These are phyloP conservation scores for Alternaria ethzedia DNA, from an alignment of 2,329 filamentous ascomycete genomes.

Conservation along the genomic window DNA sequence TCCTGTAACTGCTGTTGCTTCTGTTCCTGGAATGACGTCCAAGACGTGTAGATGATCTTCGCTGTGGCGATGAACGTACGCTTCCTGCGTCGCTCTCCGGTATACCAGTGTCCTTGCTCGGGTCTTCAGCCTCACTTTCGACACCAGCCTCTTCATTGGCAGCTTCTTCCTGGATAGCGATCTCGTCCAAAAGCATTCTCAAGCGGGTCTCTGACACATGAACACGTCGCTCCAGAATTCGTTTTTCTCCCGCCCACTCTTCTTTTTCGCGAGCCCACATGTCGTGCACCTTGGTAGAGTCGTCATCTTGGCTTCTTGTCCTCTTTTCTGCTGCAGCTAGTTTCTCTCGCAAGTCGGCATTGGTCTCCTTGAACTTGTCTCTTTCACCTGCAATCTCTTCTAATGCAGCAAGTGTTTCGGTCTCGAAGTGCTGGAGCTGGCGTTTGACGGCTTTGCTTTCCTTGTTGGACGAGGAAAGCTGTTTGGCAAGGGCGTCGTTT, in stretches of 20 bases:
- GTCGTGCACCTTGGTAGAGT: slow-evolving; percentile 76
- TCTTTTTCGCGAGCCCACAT: slow-evolving; percentile 87
- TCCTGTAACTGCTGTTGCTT: slow-evolving; percentile 59
- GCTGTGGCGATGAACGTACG: slow-evolving; percentile 64
- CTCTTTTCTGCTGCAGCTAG: slow-evolving; percentile 81
- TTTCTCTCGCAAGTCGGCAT: slow-evolving; percentile 74
- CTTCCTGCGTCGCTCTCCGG: slow-evolving; percentile 73
- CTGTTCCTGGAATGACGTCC: slow-evolving; percentile 65
- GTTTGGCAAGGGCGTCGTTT: slow-evolving; percentile 71
- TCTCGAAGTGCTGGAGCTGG: slow-evolving; percentile 85
- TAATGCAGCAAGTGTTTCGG: slow-evolving; percentile 83
- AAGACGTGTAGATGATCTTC: slow-evolving; percentile 56
- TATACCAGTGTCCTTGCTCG: slow-evolving; percentile 63
- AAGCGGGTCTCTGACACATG: slow-evolving; percentile 90
- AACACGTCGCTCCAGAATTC: slow-evolving; percentile 80
- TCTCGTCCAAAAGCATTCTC: slow-evolving; percentile 83
- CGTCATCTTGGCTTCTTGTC: slow-evolving; percentile 79
- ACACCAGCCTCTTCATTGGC: slow-evolving; percentile 43
- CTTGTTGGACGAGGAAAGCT: slow-evolving; percentile 68
- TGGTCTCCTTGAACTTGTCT: slow-evolving; percentile 78
- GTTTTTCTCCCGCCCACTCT: slow-evolving; percentile 81
- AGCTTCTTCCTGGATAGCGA: slow-evolving; percentile 74
- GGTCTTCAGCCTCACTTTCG: slow-evolving; percentile 68
- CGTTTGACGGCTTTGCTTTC: slow-evolving; percentile 83
- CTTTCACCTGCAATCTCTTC: slow-evolving; percentile 84